Percentiles rank a stretch among this genome's conserved stretches.
Evolutionary conservation across 2,329 filamentous ascomycete genomes (phyloP).

Genomic region (Fusarium albidum): DNA sequence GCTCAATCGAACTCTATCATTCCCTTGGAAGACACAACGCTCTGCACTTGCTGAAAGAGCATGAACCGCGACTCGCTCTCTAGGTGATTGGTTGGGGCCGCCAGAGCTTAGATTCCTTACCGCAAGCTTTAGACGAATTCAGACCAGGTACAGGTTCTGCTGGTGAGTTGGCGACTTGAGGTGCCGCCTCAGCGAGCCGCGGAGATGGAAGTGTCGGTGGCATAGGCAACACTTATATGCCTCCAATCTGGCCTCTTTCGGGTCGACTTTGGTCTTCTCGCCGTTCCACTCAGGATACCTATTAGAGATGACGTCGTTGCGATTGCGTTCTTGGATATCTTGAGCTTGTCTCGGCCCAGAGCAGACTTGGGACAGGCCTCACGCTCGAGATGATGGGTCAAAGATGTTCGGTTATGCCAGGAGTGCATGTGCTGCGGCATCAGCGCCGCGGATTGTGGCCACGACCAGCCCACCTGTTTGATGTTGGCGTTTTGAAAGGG

Average conservation of each 20-base stretch:
- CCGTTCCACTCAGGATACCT: conserved; percentile 57
- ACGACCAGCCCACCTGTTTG: conserved; percentile 1
- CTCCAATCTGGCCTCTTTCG: conserved; percentile 45
- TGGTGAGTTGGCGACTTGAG: conserved; percentile 57
- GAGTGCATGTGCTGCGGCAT: conserved; percentile 62
- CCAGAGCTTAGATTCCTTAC: conserved; percentile 50
- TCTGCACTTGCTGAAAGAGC: conserved; percentile 49
- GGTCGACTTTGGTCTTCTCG: conserved; percentile 42
- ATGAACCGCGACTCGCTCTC: conserved; percentile 54
- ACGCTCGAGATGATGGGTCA: conserved; percentile 64
- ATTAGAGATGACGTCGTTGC: conserved; percentile 57
- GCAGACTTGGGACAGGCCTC: conserved; percentile 58
- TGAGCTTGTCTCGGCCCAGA: conserved; percentile 58
- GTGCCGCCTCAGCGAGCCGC: conserved; percentile 56
- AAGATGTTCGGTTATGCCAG: conserved; percentile 47
- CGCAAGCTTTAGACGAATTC: conserved; percentile 39
- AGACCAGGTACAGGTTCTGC: conserved; percentile 51
- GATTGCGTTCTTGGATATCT: conserved; percentile 56
- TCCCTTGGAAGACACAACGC: conserved; percentile 20
- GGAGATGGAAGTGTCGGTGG: conserved; percentile 48
- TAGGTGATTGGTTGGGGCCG: conserved; percentile 52
- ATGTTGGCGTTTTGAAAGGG: conserved; percentile 43
- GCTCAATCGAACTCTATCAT: conserved; percentile 5
- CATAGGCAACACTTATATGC: conserved; percentile 53
- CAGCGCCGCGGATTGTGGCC: fast-evolving